Conservation (phyloP, 192 early-diverging fungal genomes). For the Diversispora epigaea region DNA sequence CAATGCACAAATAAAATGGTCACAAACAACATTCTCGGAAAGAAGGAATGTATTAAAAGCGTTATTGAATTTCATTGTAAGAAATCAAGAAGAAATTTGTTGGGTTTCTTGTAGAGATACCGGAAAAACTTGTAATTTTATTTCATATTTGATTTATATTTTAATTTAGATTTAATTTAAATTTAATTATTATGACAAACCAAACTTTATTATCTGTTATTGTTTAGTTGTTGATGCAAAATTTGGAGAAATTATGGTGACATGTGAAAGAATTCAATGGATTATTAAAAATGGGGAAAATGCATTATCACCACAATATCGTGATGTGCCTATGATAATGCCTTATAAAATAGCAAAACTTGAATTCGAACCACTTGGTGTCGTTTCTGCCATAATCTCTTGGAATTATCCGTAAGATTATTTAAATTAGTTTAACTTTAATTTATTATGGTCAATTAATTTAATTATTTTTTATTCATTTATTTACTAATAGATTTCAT, state of each 20-base stretch:
- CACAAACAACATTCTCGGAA: conserved; percentile 67
- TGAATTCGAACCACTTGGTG: conserved; percentile 78
- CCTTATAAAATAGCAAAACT: conserved; percentile 75
- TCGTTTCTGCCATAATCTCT: conserved; percentile 76
- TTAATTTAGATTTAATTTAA: not conserved
- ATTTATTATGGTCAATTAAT: too few species aligned
- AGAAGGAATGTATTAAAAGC: conserved; percentile 69
- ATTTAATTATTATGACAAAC: not conserved
- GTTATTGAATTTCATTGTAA: conserved; percentile 68
- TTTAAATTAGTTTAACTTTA: not conserved
- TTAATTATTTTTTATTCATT: not conserved
- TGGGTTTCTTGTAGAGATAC: conserved; percentile 71
- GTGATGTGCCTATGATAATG: conserved; percentile 69
- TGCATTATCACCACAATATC: conserved; percentile 62
- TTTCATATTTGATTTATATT: too few species aligned
- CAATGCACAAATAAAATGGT: conserved; percentile 68
- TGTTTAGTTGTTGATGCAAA: conserved; percentile 70
- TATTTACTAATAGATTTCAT: conserved; percentile 50
- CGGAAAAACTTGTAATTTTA: conserved; percentile 67
- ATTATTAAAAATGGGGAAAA: conserved; percentile 76
- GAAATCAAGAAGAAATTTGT: conserved; percentile 75
- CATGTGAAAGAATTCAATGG: conserved; percentile 76
- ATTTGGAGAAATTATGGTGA: conserved; percentile 80
- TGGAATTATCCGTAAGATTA: conserved; percentile 80
- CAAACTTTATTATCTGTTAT: not conserved